Conservation (phyloP, 495 filamentous ascomycete genomes). For the Bombardia bombarda region DNA sequence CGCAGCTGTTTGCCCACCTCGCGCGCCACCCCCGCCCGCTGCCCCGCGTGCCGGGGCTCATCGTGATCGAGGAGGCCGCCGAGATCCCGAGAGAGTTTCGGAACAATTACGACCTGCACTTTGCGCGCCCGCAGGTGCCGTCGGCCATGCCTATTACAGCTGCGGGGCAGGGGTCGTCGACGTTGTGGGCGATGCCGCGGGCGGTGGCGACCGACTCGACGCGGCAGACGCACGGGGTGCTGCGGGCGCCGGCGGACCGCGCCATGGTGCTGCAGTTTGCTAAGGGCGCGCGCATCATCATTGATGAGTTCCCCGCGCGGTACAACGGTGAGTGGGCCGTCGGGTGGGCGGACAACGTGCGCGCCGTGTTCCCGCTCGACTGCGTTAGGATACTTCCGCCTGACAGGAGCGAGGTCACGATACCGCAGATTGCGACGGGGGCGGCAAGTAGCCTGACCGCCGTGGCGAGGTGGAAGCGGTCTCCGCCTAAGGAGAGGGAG, state of each 20-base stretch:
- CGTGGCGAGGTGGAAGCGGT: constrained; percentile 38
- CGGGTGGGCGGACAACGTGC: constrained; percentile 38
- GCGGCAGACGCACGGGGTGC: constrained; percentile 18
- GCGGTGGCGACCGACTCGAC: constrained; percentile 26
- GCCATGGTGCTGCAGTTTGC: constrained; percentile 31
- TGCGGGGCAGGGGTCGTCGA: constrained; percentile 15
- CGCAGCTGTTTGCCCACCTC: constrained; percentile 30
- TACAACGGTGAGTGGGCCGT: constrained; percentile 41
- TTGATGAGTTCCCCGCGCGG: constrained; percentile 34
- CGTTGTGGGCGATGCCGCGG: constrained; percentile 23
- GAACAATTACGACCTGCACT: constrained; percentile 41
- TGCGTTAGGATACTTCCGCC: constrained; percentile 31
- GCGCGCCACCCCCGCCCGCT: constrained; percentile 35
- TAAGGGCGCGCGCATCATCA: constrained; percentile 33
- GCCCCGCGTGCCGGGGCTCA: constrained; percentile 29
- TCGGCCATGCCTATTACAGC: constrained; percentile 21
- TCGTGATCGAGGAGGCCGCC: constrained; percentile 23
- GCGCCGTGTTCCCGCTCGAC: constrained; percentile 34
- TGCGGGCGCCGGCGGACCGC: constrained; percentile 30
- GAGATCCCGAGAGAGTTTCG: constrained; percentile 9
- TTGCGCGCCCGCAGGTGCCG: constrained; percentile 23
- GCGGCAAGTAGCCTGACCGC: constrained; percentile 19
- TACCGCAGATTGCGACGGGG: constrained; percentile 21
- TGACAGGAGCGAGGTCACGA: constrained; percentile 18
- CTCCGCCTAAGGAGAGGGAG: constrained; percentile 32